Evolutionary conservation across 768 basidiomycete genomes (phyloP).

Genomic region (Tylopilus sp.): DNA sequence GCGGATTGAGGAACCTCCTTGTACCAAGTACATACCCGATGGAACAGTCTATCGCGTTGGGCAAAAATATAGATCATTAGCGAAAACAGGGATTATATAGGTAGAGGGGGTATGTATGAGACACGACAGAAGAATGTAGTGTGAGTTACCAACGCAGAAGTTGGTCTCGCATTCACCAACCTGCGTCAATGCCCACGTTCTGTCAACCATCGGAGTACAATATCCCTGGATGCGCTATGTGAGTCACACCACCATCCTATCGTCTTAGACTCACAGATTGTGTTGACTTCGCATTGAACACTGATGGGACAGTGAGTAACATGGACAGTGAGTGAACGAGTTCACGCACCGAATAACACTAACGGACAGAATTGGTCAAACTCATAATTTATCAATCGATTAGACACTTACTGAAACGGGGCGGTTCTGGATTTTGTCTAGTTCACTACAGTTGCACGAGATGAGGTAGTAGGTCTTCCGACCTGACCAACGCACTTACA

Average conservation of each 20-base stretch:
- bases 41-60: background rate
- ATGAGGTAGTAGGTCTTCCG: background rate
- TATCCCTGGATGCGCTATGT: constrained; percentile 49
- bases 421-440: constrained; percentile 76
- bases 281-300: constrained; percentile 97
- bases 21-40: background rate
- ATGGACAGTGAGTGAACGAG: background rate
- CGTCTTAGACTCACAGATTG: constrained; percentile 60
- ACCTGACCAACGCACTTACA: constrained; percentile 44
- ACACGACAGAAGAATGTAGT: too few relatives aligned
- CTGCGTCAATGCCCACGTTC: constrained; percentile 59
- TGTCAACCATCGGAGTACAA: constrained; percentile 85
- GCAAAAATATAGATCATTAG: background rate
- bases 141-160: too few relatives aligned
- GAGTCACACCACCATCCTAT: background rate
- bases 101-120: background rate
- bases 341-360: constrained; percentile 76
- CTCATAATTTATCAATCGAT: background rate
- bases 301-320: constrained; percentile 37
- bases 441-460: constrained; percentile 40
- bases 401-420: constrained; percentile 74
- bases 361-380: background rate
- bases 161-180: background rate
- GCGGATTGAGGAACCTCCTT: background rate
- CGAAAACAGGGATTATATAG: background rate